Conservation (phyloP, 2,329 filamentous ascomycete genomes). For the Aspergillus sp. region DNA sequence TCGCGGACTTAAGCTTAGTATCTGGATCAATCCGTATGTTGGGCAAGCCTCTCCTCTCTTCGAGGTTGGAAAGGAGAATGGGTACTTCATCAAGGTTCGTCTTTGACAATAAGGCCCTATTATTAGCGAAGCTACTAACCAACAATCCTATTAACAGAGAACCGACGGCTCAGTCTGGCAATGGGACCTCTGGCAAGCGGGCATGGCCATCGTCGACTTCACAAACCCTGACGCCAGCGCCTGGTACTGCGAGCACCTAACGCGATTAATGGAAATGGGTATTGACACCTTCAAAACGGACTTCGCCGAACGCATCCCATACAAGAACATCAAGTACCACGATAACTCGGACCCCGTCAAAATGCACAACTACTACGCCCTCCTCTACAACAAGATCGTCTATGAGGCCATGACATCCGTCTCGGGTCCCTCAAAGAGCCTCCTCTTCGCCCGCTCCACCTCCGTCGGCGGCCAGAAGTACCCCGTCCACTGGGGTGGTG, state of each 20-base stretch:
- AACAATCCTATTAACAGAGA: constrained; percentile 36
- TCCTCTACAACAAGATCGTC: constrained; percentile 69
- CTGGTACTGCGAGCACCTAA: constrained; percentile 65
- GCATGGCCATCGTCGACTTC: constrained; percentile 73
- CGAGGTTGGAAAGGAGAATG: constrained; percentile 59
- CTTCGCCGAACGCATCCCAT: constrained; percentile 71
- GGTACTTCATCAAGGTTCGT: constrained; percentile 62
- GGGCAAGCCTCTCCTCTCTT: constrained; percentile 69
- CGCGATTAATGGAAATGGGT: constrained; percentile 65
- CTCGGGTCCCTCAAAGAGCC: constrained; percentile 54
- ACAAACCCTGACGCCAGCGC: constrained; percentile 67
- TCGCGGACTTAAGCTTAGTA: constrained; percentile 65
- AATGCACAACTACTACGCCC: constrained; percentile 79
- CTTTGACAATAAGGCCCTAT: background rate
- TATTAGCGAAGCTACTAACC: background rate
- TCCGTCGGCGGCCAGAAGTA: constrained; percentile 69
- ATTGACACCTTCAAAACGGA: constrained; percentile 75
- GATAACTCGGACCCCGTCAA: constrained; percentile 60
- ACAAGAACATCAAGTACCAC: constrained; percentile 63
- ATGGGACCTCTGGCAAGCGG: constrained; percentile 75
- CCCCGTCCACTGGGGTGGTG: constrained; percentile 71
- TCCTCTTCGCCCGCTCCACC: constrained; percentile 68
- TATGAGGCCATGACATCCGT: constrained; percentile 63
- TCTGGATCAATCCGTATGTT: constrained; percentile 76
- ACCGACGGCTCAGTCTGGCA: constrained; percentile 71